These are phyloP conservation scores for Amauroascus niger DNA, from an alignment of 2,329 filamentous ascomycete species.

Conservation along the genomic window DNA sequence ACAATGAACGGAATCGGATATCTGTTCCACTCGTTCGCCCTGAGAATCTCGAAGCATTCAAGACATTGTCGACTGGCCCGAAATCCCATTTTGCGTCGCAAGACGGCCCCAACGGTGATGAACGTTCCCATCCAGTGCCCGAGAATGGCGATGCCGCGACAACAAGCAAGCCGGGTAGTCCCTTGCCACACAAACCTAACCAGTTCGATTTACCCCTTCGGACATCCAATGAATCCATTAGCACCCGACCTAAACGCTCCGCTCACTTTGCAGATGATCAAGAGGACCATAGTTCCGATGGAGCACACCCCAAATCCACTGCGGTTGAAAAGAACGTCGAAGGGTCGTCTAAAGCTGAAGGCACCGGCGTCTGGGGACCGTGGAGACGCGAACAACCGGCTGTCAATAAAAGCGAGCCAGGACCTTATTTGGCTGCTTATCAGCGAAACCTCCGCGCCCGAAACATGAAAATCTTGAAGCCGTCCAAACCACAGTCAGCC, in stretches of 20 bases:
- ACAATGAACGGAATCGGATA: slow-evolving; percentile 75
- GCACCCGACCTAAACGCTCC: slow-evolving; percentile 19
- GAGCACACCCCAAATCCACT: slow-evolving; percentile 21
- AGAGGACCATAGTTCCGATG: slow-evolving; percentile 15
- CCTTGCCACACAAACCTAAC: slow-evolving; percentile 19
- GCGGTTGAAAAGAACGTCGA: slow-evolving; percentile 24
- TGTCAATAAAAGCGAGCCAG: slow-evolving; percentile 23
- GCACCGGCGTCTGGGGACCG: slow-evolving; percentile 57
- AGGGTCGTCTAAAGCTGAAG: slow-evolving; percentile 23
- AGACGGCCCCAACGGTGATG: slow-evolving; percentile 7
- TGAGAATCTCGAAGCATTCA: slow-evolving; percentile 75
- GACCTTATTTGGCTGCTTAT: slow-evolving; percentile 47
- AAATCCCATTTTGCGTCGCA: slow-evolving; percentile 15
- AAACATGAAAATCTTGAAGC: slow-evolving; percentile 84
- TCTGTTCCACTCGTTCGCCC: slow-evolving; percentile 87
- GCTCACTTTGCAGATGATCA: slow-evolving; percentile 15
- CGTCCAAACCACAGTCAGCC: slow-evolving; percentile 50
- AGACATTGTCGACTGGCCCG: slow-evolving; percentile 56
- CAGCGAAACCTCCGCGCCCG: slow-evolving; percentile 54
- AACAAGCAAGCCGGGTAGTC: slow-evolving; percentile 9
- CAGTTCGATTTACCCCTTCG: slow-evolving; percentile 23
- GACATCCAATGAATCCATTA: slow-evolving; percentile 21
- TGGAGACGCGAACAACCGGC: slow-evolving; percentile 50
- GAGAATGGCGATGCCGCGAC: slow-evolving; percentile 3
- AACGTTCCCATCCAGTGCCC: background rate